Base-by-base conservation (phyloP, 139 green algal genomes). In the Pycnococcus provasolii region DNA sequence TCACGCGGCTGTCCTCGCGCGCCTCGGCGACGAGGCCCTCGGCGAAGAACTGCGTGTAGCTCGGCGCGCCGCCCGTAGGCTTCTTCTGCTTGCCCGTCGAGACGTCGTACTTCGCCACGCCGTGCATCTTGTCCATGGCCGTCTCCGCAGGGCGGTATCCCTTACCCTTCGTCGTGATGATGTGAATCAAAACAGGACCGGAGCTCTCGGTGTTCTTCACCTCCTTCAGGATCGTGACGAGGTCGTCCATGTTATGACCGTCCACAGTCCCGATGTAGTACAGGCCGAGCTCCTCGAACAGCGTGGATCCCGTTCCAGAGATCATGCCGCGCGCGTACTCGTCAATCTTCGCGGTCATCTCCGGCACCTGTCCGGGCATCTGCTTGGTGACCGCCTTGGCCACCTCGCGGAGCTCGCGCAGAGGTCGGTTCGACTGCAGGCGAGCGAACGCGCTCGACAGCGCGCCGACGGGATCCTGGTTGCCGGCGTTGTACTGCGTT, bases 261-360 rank as follows among this genome's bases (percentile, higher is more conserved):
- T 99, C 92, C 43, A 99, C 78, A 5, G 94, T 89, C 44, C 94
- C 94, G 55, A 99, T 97, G 81, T 99, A 99, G 80, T 99, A 99
- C 60, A 99, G 81, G 5, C 94, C 94, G 61, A 99, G 86, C 82
- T 99, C 94, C 81, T 99, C 94, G 79, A 99, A 99, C 40, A 99
- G 76, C 0, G 92, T 98, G 7, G 81, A 89, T 26, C 89, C 88
- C 37, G 79, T 88, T 58, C 94, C 94, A 42, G 51, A 62, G 70
- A 99, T 97, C 90, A 98, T 96, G 53, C 93, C 93, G 45, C 94
- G 88, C 11, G 94, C 93, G 72, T 99, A 99, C 85, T 98, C 94
- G 63, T 98, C 94, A 60, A 99, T 95, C 81, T 99, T 98, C 39
- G 88, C 84, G 39, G 91, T 96, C 1, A 93, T 84, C 67, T 94